A percentile compares a stretch with the other conserved stretches of the same genome.
These are phyloP conservation scores for Xylaria sp. DNA, from an alignment of 495 filamentous ascomycete species.

Conservation along the genomic window DNA sequence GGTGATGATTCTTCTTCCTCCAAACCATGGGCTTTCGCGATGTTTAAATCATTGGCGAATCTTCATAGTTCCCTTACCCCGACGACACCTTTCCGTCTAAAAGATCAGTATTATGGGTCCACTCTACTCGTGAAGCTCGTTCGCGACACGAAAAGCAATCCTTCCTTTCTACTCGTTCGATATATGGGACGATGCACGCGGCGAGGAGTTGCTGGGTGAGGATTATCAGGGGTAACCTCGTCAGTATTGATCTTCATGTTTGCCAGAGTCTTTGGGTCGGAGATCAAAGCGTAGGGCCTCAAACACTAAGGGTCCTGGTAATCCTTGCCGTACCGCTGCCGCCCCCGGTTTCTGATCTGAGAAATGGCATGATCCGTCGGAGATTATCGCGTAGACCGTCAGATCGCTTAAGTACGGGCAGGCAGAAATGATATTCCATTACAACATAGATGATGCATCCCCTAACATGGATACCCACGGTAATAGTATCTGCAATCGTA, in stretches of 20 bases:
- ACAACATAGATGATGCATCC: constrained; percentile 8
- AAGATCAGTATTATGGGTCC: neutral
- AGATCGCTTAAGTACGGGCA: neutral
- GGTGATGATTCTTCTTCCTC: constrained; percentile 11
- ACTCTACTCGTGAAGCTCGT: constrained; percentile 17
- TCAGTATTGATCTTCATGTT: constrained; percentile 23
- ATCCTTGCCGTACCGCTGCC: constrained; percentile 34
- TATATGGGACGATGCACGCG: constrained; percentile 40
- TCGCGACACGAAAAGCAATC: constrained; percentile 35
- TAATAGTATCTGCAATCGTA: neutral
- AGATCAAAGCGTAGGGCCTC: constrained; percentile 44
- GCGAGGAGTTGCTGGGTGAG: constrained; percentile 31
- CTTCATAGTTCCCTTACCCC: neutral
- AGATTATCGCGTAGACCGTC: constrained; percentile 26
- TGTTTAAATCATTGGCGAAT: constrained; percentile 23
- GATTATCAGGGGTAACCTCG: constrained; percentile 27
- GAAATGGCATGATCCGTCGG: constrained; percentile 38
- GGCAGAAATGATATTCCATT: neutral
- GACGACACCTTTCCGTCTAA: neutral
- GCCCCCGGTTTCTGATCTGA: constrained; percentile 40
- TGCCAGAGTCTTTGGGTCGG: constrained; percentile 24
- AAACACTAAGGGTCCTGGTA: constrained; percentile 39
- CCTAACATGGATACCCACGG: neutral
- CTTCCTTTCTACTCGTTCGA: constrained; percentile 36
- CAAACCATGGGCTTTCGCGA: constrained; percentile 28